These are phyloP conservation scores for Metroxylon sagu DNA, from an alignment of 176 grass and related monocot species.

Conservation along the genomic window DNA sequence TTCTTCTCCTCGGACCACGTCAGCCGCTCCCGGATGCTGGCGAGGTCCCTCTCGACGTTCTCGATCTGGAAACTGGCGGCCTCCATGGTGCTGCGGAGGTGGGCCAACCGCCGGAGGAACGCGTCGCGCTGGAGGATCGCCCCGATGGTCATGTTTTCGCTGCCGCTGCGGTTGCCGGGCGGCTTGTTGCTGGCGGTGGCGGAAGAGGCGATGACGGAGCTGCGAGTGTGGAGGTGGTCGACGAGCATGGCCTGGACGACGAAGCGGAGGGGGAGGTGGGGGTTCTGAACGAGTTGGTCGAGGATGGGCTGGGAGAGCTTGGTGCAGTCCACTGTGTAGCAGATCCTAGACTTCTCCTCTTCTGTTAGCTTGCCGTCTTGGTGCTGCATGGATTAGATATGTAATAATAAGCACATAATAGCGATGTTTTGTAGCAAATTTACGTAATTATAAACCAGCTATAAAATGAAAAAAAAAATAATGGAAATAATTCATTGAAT, in stretches of 20 bases:
- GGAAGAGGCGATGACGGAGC: constrained; percentile 30
- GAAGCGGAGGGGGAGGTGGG: constrained; percentile 88
- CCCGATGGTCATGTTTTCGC: constrained; percentile 39
- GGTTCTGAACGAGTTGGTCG: constrained; percentile 92
- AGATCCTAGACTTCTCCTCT: constrained; percentile 65
- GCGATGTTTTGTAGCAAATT: no score
- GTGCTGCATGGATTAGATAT: constrained; percentile 25
- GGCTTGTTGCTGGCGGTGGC: neutral
- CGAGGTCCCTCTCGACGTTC: constrained; percentile 73
- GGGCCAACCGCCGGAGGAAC: constrained; percentile 49
- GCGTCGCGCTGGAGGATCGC: constrained; percentile 81
- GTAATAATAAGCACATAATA: no score
- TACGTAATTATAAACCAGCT: no score
- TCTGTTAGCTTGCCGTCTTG: constrained; percentile 66
- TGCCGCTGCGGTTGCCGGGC: neutral
- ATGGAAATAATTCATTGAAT: no score
- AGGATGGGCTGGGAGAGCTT: constrained; percentile 73
- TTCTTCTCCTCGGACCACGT: constrained; percentile 48
- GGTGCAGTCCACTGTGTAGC: constrained; percentile 74
- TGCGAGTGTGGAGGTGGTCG: constrained; percentile 86
- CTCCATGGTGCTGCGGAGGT: constrained; percentile 74
- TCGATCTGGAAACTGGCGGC: constrained; percentile 62
- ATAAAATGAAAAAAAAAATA: no score
- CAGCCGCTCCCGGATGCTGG: constrained; percentile 44
- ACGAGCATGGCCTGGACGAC: constrained; percentile 97